These are phyloP conservation scores for Globisporangium cederbergense DNA, from an alignment of 352 stramenopile genomes.

Conservation along the genomic window DNA sequence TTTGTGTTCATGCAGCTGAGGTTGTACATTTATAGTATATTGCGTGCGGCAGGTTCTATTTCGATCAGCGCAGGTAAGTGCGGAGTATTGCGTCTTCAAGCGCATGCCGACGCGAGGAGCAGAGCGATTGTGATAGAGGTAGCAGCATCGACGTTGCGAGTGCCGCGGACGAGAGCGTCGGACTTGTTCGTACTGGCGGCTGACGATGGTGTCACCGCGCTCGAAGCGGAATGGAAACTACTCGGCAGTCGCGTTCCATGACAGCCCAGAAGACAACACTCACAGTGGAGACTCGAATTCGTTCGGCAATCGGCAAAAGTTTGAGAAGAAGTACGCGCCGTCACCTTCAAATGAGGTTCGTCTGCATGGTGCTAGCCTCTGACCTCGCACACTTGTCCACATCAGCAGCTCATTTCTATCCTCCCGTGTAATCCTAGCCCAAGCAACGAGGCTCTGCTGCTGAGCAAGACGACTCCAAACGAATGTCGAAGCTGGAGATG, in stretches of 20 bases:
- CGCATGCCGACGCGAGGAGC: background rate
- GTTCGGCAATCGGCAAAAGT: constrained; percentile 3
- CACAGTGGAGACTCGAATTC: background rate
- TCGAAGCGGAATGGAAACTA: constrained; percentile 6
- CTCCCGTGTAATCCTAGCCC: background rate
- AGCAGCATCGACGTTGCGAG: background rate
- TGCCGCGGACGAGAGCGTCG: background rate
- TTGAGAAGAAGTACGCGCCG: constrained; percentile 15
- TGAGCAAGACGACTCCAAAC: constrained; percentile 11
- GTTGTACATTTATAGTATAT: background rate
- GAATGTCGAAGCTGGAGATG: constrained; percentile 17
- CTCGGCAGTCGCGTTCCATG: background rate
- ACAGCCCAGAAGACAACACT: background rate
- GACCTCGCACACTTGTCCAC: background rate
- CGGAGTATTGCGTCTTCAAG: background rate
- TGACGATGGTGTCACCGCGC: constrained; percentile 11
- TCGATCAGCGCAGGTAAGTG: background rate
- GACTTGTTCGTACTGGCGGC: background rate
- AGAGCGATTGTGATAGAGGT: background rate
- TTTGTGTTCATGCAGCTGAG: background rate
- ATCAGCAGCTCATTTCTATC: background rate
- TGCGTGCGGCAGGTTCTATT: background rate
- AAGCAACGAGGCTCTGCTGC: background rate
- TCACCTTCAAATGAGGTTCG: constrained; percentile 9
- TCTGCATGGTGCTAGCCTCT: background rate